Base-by-base conservation (phyloP, 768 basidiomycete species). In the Lactarius quietus region DNA sequence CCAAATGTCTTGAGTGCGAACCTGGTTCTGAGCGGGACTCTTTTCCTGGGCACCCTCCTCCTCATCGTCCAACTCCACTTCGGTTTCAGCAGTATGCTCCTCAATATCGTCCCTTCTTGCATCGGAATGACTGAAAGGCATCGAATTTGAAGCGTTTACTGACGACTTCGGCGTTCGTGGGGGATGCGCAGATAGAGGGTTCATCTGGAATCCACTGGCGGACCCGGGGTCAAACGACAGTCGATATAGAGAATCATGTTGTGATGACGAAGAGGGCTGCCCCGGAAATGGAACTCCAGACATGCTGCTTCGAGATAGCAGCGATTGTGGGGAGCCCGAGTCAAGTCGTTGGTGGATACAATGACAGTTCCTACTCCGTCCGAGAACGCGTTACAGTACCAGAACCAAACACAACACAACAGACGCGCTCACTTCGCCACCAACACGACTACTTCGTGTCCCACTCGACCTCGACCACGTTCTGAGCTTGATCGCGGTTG, bases 131-230 rank as follows among this genome's bases (percentile, higher is more conserved):
- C 70, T 67, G 62, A 75, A 75, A 17, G 69, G 65, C 52, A 61
- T 51, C 3, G 68, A n/a, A 38, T 20, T 66, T 33, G 64, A 51
- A 18, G 65, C 6, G 2, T 48, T 62, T 31, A 83, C 70, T 1
- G 86, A 88, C 12, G 82, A 81, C 67, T 85, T 82, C 3, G 89
- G 89, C 48, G 89, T 90, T 31, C 91, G 83, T 23, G 90, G 91
- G 2, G 91, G 90, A 73, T 91, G 90, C 5, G 84, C 80, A 17
- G 90, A 90, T 58, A 87, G 83, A 10, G 90, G 90, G 72, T 92
- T 92, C 83, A 92, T 89, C 68, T 89, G 89, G 70, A 93, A 92
- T 23, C 79, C 80, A 36, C 68, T 63, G 58, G 76, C 79, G 63
- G 81, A 61, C 18, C 65, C 64, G 1, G 71, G 73, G 68, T 89